Conservation (phyloP, 441 rosid genomes). For the Croton setiger region DNA sequence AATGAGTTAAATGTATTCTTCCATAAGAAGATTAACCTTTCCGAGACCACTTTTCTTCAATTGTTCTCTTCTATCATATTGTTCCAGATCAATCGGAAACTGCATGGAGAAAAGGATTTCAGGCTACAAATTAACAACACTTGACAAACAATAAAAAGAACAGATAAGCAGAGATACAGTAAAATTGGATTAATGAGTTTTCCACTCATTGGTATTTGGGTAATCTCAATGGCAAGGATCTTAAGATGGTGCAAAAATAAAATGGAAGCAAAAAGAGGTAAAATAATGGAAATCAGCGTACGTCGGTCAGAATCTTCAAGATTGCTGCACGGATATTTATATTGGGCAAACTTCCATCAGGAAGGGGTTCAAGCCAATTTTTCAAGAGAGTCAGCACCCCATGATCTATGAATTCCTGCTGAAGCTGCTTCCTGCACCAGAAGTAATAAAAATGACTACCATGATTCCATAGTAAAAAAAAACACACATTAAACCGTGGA, state of each 20-base stretch:
- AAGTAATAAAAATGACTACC: conserved; percentile 10
- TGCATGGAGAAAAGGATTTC: conserved; percentile 35
- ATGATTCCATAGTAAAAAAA: conserved; percentile 11
- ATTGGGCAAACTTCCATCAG: conserved; percentile 96
- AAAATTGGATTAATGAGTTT: too few relatives aligned
- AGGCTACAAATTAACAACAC: conserved; percentile 20
- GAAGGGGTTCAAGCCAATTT: conserved; percentile 99
- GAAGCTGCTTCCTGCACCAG: conserved; percentile 90
- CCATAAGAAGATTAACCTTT: conserved; percentile 49
- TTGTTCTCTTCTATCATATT: conserved; percentile 90
- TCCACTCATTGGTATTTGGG: too few relatives aligned
- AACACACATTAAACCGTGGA: not conserved
- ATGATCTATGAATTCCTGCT: conserved; percentile 93
- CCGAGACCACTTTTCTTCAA: conserved; percentile 97
- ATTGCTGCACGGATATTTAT: conserved; percentile 91
- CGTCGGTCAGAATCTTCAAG: conserved; percentile 75
- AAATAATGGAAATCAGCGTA: conserved; percentile 26
- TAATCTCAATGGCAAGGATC: too few relatives aligned
- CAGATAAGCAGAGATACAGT: not conserved
- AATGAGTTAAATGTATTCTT: not conserved
- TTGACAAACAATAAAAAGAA: not conserved
- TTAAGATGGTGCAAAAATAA: too few relatives aligned
- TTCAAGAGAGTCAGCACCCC: conserved; percentile 82
- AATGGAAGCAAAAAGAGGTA: too few relatives aligned
- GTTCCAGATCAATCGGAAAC: conserved; percentile 95